Evolutionary conservation across 495 filamentous ascomycete genomes (phyloP).

Genomic region (Xylaria curta): DNA sequence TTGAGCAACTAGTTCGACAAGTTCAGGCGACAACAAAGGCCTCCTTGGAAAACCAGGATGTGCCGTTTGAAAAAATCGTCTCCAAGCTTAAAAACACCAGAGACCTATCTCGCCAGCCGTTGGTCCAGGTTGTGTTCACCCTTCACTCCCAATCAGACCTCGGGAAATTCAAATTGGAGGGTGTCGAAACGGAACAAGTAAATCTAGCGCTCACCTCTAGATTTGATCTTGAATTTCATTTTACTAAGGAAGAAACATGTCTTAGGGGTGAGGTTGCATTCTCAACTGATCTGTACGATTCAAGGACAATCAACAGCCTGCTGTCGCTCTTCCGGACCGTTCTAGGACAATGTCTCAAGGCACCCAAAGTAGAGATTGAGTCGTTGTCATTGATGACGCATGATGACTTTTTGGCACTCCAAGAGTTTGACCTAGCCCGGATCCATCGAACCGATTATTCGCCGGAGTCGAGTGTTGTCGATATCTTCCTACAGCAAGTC

Average conservation of each 20-base stretch:
- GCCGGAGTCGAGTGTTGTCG: not conserved
- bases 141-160: conserved; percentile 27
- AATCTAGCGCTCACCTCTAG: not conserved
- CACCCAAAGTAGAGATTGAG: not conserved
- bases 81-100: conserved; percentile 8
- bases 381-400: not conserved
- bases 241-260: conserved; percentile 6
- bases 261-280: not conserved
- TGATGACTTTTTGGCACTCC: not conserved
- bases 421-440: not conserved
- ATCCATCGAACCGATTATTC: not conserved
- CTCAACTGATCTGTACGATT: not conserved
- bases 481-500: not conserved
- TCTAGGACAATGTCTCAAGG: not conserved
- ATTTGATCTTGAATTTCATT: conserved; percentile 28
- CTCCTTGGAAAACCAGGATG: conserved; percentile 15
- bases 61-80: conserved; percentile 23
- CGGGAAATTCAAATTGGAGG: not conserved
- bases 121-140: conserved; percentile 24
- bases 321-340: not conserved
- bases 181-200: not conserved
- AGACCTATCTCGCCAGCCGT: conserved; percentile 20
- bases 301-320: not conserved
- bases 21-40: not conserved
- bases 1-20: conserved; percentile 12